Evolutionary conservation across 1,139 yeast species (phyloP).

Genomic region (Candida dubliniensis): DNA sequence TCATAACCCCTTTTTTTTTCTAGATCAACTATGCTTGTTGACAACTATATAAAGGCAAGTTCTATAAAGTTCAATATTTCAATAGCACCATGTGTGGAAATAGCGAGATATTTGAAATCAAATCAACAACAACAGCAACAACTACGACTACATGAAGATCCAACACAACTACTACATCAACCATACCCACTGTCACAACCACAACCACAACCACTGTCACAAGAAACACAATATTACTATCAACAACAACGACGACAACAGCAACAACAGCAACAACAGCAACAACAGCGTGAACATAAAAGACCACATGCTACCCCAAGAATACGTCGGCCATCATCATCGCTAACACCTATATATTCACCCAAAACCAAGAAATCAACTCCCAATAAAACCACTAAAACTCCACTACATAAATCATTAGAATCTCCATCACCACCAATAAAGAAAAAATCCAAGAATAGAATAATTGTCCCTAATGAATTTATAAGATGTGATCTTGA

Average conservation of each 20-base stretch:
- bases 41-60: neutral
- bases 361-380: neutral
- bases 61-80: neutral
- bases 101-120: neutral
- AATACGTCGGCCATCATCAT: no score
- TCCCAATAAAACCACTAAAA: neutral
- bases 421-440: neutral
- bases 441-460: conserved; percentile 1
- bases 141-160: neutral
- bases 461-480: conserved; percentile 46
- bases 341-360: neutral
- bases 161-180: neutral
- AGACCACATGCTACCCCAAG: neutral
- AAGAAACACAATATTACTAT: neutral
- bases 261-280: neutral
- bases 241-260: neutral
- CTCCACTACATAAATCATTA: neutral
- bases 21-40: neutral
- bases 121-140: neutral
- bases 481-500: conserved; percentile 69
- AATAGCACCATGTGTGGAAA: neutral
- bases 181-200: neutral
- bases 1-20: no score
- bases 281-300: neutral
- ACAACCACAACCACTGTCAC: neutral